phyloP scores from a whole-genome alignment of 2,329 filamentous ascomycete species.

The Lachnellula occidentalis region DNA sequence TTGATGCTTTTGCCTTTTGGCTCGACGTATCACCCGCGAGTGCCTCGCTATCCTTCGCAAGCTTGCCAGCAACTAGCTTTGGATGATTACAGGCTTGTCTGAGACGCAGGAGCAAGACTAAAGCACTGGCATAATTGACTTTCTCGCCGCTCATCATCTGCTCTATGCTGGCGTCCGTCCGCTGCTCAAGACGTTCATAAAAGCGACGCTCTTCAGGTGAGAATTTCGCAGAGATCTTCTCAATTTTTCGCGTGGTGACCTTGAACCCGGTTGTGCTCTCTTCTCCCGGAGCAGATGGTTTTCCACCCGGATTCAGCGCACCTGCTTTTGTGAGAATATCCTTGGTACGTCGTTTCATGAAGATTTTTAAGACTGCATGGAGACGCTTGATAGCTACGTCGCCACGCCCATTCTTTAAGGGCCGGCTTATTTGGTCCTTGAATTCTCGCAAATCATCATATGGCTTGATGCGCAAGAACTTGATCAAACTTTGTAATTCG shows the following conservation, averaged over 20 bases:
- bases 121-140: constrained; percentile 86
- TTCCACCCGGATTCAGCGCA: constrained; percentile 71
- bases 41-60: constrained; percentile 83
- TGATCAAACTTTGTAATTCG: constrained; percentile 88
- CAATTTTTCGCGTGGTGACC: constrained; percentile 85
- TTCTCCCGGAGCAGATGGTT: constrained; percentile 42
- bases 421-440: constrained; percentile 85
- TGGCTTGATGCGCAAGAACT: constrained; percentile 85
- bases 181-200: constrained; percentile 75
- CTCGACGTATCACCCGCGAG: constrained; percentile 56
- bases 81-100: constrained; percentile 95
- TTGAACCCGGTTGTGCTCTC: constrained; percentile 66
- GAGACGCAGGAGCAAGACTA: constrained; percentile 84
- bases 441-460: constrained; percentile 82
- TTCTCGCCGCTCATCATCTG: constrained; percentile 78
- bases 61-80: constrained; percentile 75
- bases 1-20: constrained; percentile 41
- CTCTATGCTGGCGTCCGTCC: constrained; percentile 81
- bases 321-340: constrained; percentile 89
- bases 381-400: constrained; percentile 83
- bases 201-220: constrained; percentile 76
- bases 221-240: constrained; percentile 73
- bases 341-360: constrained; percentile 99
- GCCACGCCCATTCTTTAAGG: constrained; percentile 84
- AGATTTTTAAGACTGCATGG: constrained; percentile 79